A percentile compares a stretch with the other conserved stretches of the same genome.
phyloP scores from a whole-genome alignment of 2,329 filamentous ascomycete species.

The Alternaria sp. region DNA sequence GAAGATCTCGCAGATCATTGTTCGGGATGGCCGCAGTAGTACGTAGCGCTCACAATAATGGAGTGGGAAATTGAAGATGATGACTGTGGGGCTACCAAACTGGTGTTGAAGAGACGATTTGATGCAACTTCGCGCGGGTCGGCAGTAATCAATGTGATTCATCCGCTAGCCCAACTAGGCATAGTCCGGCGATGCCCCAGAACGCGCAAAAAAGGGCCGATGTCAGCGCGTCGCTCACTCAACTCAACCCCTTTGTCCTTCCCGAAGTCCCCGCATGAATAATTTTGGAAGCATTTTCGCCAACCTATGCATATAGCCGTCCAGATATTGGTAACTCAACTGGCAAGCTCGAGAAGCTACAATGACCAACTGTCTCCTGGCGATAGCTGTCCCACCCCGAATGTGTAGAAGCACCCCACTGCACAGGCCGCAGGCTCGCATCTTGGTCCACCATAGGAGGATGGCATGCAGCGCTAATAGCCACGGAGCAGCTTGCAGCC shows the following conservation, averaged over 20 bases:
- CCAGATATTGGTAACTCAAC: neutral
- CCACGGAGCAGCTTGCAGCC: neutral
- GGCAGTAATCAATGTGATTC: neutral
- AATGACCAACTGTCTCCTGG: neutral
- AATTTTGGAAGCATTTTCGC: neutral
- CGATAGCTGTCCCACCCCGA: neutral
- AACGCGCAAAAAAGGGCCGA: neutral
- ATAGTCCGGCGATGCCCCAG: neutral
- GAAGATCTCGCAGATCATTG: slow-evolving; percentile 21
- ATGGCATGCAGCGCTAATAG: neutral
- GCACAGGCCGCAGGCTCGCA: neutral
- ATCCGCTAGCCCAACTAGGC: neutral
- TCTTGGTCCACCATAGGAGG: neutral
- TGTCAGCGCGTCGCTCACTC: neutral
- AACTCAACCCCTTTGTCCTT: neutral
- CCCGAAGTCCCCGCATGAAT: neutral
- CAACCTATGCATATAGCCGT: neutral
- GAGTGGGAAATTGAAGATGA: neutral
- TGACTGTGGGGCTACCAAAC: neutral
- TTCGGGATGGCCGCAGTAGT: neutral
- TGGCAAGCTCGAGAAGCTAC: neutral
- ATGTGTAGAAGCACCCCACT: neutral
- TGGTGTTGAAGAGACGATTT: neutral
- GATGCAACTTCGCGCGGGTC: neutral
- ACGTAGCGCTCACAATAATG: neutral